Base-by-base conservation (phyloP, 2,329 filamentous ascomycete species). In the Aspergillus ustus region DNA sequence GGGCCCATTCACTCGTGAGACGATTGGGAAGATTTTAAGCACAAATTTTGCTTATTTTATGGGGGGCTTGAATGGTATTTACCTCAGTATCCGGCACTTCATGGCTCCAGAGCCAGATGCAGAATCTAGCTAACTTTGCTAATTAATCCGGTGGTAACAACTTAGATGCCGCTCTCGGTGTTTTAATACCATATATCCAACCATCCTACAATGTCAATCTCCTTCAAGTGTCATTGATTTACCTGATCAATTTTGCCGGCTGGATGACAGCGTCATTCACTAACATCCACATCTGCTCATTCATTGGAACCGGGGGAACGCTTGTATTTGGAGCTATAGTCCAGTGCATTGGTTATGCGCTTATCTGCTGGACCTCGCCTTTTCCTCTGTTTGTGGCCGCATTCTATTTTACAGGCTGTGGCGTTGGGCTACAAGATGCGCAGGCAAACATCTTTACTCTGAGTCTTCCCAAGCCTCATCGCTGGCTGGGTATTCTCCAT, bases 271-370 rank as follows among this genome's bases (percentile, higher is more conserved):
- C 67, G 11, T 70, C 63, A 19, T 67, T 69, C 52, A 58, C 64
- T 57, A 70, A 70, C 43, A 70, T 70, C 57, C 68, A 70, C 48
- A 59, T 70, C 43, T 70, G 67, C 60, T 65, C 68, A n/a, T 50
- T 62, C 20, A 20, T 68, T 25, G 68, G 68, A 9, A 70, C 67
- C 1, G 68, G 68, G 7, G 68, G 68, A 7, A 70, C 68, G 1
- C 56, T 70, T 19, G 62, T 70, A 17, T 29, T 68, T 1, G 68
- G 66, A 9, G 62, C 66, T 20, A 45, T 54, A 3, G 53, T 69
- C 19, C 68, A 70, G 49, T 64, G 64, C 20, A 43, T 65, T n/a
- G 68, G 68, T 13, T 69, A 68, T 55, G 63, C 63, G 28, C 54
- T 70, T 20, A 69, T 70, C 66, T 66, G 65, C 58, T 68, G 68